A percentile compares a stretch with the other conserved stretches of the same genome.
Conservation (phyloP, 768 basidiomycete species). For the Thelephora aurantiotincta region DNA sequence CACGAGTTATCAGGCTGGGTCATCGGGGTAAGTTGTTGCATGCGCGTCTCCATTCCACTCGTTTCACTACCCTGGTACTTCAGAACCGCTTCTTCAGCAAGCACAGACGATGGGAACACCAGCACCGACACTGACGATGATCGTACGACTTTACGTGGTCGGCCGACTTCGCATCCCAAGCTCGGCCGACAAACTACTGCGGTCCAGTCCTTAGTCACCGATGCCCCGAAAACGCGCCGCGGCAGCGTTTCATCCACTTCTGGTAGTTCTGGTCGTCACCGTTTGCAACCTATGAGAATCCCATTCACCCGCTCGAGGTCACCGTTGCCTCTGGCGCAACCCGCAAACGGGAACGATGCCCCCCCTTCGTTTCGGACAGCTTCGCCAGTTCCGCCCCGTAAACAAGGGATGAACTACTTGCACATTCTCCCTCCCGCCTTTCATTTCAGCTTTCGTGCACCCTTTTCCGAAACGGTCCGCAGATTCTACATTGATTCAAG, state of each 20-base stretch:
- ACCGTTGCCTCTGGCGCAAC: slow-evolving; percentile 29
- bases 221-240: slow-evolving; percentile 9
- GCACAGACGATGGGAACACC: slow-evolving; percentile 10
- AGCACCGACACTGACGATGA: slow-evolving; percentile 11
- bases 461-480: slow-evolving; percentile 25
- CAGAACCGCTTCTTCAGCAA: slow-evolving; percentile 1
- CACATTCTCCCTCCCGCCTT: slow-evolving; percentile 31
- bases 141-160: slow-evolving; percentile 9
- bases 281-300: background rate
- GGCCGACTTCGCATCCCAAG: slow-evolving; percentile 7
- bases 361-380: slow-evolving; percentile 17
- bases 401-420: slow-evolving; percentile 9
- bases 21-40: slow-evolving; percentile 45
- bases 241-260: slow-evolving; percentile 13
- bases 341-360: slow-evolving; percentile 21
- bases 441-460: slow-evolving; percentile 29
- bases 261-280: slow-evolving; percentile 25
- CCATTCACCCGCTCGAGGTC: slow-evolving; percentile 65
- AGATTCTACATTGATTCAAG: slow-evolving; percentile 46
- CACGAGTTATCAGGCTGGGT: slow-evolving; percentile 79
- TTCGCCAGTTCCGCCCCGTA: slow-evolving; percentile 29
- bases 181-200: background rate
- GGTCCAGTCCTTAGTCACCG: slow-evolving; percentile 1
- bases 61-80: background rate
- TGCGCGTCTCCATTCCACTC: background rate